phyloP scores from a whole-genome alignment of 2,329 filamentous ascomycete genomes.

The Phoma herbarum region DNA sequence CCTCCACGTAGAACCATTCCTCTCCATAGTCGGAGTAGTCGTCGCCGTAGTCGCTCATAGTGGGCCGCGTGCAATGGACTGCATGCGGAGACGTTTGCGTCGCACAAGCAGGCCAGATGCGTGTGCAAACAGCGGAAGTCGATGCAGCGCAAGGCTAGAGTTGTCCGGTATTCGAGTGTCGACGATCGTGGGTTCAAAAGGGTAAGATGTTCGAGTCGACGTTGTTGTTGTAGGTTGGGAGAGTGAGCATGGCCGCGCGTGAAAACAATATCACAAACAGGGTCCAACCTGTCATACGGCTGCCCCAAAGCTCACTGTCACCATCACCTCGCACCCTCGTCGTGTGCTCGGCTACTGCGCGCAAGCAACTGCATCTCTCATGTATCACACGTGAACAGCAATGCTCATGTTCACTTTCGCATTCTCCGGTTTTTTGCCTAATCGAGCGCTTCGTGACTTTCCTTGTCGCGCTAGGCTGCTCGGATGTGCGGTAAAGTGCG shows the following conservation, averaged over 20 bases:
- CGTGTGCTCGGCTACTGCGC: not conserved
- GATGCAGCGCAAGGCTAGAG: not conserved
- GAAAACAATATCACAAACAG: constrained; percentile 15
- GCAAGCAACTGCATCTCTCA: constrained; percentile 7
- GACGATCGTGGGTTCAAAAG: not conserved
- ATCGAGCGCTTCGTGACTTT: constrained; percentile 19
- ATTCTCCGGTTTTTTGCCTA: constrained; percentile 2
- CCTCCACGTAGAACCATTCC: constrained; percentile 59
- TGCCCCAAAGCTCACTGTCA: not conserved
- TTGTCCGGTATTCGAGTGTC: not conserved
- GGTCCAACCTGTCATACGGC: constrained; percentile 7
- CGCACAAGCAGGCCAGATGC: constrained; percentile 13
- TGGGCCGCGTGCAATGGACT: constrained; percentile 22
- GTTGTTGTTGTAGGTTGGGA: constrained; percentile 8
- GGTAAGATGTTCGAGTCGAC: constrained; percentile 3
- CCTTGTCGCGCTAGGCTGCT: constrained; percentile 16
- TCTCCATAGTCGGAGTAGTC: constrained; percentile 51
- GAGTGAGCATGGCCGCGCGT: constrained; percentile 12
- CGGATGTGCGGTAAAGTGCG: constrained; percentile 32
- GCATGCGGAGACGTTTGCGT: constrained; percentile 18
- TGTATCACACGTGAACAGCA: not conserved
- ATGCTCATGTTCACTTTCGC: not conserved
- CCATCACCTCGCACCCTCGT: constrained; percentile 1
- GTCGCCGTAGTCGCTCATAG: constrained; percentile 55
- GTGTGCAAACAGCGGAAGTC: constrained; percentile 13